phyloP scores from a whole-genome alignment of 2,329 filamentous ascomycete genomes.

The Tympanopsis confertula region DNA sequence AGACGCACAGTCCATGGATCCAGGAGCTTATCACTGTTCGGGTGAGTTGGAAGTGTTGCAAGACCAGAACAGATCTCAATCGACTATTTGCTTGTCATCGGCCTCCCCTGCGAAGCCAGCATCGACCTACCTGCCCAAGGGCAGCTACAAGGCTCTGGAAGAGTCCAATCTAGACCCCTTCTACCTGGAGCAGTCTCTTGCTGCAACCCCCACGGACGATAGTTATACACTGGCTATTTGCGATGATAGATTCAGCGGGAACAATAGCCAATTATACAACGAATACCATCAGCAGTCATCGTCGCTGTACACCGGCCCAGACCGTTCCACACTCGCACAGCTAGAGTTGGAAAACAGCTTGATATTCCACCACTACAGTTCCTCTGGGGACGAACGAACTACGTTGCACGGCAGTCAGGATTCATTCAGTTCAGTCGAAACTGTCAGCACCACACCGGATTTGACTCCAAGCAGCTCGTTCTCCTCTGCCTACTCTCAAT shows the following conservation, averaged over 20 bases:
- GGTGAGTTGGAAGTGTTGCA: constrained; percentile 16
- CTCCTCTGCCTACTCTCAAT: constrained; percentile 19
- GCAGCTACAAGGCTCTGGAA: constrained; percentile 15
- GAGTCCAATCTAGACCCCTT: constrained; percentile 23
- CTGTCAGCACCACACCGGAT: constrained; percentile 13
- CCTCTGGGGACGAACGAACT: background rate
- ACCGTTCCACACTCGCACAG: background rate
- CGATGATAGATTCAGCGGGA: background rate
- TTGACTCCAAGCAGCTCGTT: constrained; percentile 24
- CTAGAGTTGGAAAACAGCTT: background rate
- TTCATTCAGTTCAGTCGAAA: constrained; percentile 18
- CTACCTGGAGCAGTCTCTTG: constrained; percentile 21
- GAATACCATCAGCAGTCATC: background rate
- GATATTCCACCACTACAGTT: background rate
- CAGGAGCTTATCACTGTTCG: no score
- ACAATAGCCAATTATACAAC: no score
- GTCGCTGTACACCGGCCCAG: background rate
- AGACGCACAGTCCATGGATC: no score
- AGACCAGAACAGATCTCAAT: background rate
- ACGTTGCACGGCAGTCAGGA: constrained; percentile 11
- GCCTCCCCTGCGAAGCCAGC: constrained; percentile 10
- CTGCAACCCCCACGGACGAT: constrained; percentile 13
- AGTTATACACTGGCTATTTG: constrained; percentile 6
- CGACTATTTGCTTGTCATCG: background rate
- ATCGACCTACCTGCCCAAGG: constrained; percentile 13